Evolutionary conservation across 805 yeast species (phyloP), one percentile per base, ranked within the genome.

Genomic region (Kluyveromyces lactis): DNA sequence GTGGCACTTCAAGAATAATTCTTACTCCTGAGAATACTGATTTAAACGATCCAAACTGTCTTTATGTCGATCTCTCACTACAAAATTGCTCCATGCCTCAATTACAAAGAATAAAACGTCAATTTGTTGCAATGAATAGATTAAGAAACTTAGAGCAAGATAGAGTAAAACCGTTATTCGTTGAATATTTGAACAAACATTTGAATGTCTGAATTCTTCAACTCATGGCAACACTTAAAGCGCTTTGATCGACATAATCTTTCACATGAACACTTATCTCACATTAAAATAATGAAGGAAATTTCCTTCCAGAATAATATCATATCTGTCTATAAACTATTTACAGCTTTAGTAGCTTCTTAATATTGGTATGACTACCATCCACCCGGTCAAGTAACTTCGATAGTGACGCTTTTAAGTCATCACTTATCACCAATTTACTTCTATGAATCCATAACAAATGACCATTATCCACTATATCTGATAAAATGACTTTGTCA

Each of bases 101-200:
- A 53, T 56, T 92, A 39, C 95, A 89, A 51, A 68, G 98, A 44
- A 66, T 86, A 11, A 71, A 95, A 58, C 71, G 98, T 49, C 80
- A 87, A 13, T 90, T 82, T 60, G 75, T 89, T n/a, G 69, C 76
- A 29, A 67, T 90, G 58, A 86, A 90, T 56, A 74, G 85, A 50
- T 76, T 87, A 69, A 71, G 95, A 51, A 76, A 79, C 31, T 68
- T 87, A 32, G 92, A 85, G 38, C 53, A 68, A 17, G 78, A 73
- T 19, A 64, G 95, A 51, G 84, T 90, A 18, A 71, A 67, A 4
- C 75, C 79, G 1, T 56, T 85, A 50, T 90, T 89, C 62, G 81
- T 79, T 4, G 95, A 87, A 31, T 90, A 83, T 56, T 59, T 89
- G 42, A 77, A 76, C 46, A 74, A 73, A 49, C 79, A 83, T 50